Conservation (phyloP, 2,329 filamentous ascomycete species). For the Fusarium sp. region DNA sequence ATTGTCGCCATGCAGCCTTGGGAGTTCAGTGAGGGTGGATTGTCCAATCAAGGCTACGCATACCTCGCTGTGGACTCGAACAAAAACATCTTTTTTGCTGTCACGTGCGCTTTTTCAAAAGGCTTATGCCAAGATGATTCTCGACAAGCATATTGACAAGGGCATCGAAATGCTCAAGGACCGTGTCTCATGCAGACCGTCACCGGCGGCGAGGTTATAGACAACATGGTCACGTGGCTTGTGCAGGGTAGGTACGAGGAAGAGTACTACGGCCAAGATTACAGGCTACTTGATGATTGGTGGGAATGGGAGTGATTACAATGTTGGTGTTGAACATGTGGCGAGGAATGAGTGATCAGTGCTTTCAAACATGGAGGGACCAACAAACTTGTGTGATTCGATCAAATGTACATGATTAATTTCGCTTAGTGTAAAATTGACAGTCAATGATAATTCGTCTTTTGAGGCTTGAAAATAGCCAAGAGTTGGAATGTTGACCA, state of each 20-base stretch:
- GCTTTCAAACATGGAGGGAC: not conserved
- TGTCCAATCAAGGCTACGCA: not conserved
- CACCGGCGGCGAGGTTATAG: not conserved
- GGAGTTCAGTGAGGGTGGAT: not conserved
- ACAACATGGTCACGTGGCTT: not conserved
- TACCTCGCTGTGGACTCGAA: not conserved
- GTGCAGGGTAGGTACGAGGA: not conserved
- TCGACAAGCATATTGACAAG: constrained; percentile 41
- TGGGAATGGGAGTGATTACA: not conserved
- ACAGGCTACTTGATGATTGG: not conserved
- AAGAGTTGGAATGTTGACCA: not conserved
- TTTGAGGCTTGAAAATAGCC: not conserved
- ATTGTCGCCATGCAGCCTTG: too few species aligned
- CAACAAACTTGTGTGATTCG: not conserved
- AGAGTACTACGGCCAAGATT: not conserved
- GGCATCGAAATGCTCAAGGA: constrained; percentile 40
- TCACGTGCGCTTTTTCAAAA: constrained; percentile 47
- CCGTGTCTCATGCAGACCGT: constrained; percentile 12
- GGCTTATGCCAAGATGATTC: constrained; percentile 42
- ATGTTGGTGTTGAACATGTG: not conserved
- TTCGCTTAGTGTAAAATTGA: not conserved
- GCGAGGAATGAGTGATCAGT: not conserved
- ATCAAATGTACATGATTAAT: not conserved
- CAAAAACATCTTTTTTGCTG: constrained; percentile 39
- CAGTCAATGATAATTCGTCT: not conserved